Evolutionary conservation across 1,284 basidiomycete genomes (phyloP).

Genomic region (Leccinum fallax): DNA sequence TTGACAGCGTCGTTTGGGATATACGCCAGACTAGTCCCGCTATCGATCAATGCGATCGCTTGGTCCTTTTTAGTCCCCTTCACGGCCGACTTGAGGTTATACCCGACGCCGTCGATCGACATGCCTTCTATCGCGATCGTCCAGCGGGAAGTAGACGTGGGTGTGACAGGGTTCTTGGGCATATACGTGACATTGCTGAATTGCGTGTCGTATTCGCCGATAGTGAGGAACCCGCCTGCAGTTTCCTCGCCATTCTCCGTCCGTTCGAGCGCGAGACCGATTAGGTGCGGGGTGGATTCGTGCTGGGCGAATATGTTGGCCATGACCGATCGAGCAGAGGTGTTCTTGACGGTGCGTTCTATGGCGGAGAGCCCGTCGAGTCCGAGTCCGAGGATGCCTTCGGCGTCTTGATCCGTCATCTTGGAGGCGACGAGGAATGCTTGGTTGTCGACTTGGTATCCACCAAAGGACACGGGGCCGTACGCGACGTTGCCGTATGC

Average conservation of each 20-base stretch:
- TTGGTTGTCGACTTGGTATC: slow-evolving; percentile 28
- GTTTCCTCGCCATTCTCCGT: slow-evolving; percentile 40
- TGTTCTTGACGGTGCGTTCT: slow-evolving; percentile 19
- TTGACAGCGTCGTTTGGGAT: slow-evolving; percentile 38
- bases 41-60: slow-evolving; percentile 44
- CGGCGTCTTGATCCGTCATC: slow-evolving; percentile 11
- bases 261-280: slow-evolving; percentile 47
- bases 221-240: slow-evolving; percentile 42
- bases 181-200: slow-evolving; percentile 36
- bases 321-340: slow-evolving; percentile 22
- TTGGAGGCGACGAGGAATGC: slow-evolving; percentile 29
- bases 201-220: slow-evolving; percentile 45
- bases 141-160: slow-evolving; percentile 41
- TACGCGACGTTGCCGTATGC: slow-evolving; percentile 30
- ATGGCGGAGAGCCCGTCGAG: slow-evolving; percentile 28
- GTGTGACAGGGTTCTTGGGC: slow-evolving; percentile 38
- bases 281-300: slow-evolving; percentile 38
- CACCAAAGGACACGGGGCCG: slow-evolving; percentile 26
- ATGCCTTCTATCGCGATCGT: slow-evolving; percentile 43
- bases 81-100: slow-evolving; percentile 32
- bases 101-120: slow-evolving; percentile 31
- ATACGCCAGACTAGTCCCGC: slow-evolving; percentile 43
- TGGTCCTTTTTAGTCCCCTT: slow-evolving; percentile 34
- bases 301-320: slow-evolving; percentile 46
- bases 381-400: slow-evolving; percentile 33